These are phyloP conservation scores for Millerozyma miso DNA, from an alignment of 805 yeast genomes.

Conservation along the genomic window DNA sequence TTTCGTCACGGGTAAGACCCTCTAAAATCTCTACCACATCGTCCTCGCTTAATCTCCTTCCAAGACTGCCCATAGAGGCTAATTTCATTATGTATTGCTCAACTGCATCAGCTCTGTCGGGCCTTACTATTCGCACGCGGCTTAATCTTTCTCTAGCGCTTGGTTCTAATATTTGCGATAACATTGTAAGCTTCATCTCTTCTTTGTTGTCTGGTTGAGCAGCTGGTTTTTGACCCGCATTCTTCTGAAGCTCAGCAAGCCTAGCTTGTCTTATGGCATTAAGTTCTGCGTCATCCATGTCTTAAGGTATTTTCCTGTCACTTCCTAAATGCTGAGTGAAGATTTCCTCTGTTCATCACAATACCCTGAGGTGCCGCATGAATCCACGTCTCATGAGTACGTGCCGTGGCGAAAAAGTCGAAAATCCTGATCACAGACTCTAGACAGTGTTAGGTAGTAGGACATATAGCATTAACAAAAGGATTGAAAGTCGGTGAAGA, in stretches of 20 bases:
- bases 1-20: slow-evolving; percentile 72
- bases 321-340: too few relatives aligned
- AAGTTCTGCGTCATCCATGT: slow-evolving; percentile 83
- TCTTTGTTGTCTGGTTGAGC: slow-evolving; percentile 19
- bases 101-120: slow-evolving; percentile 86
- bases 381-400: background rate
- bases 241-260: slow-evolving; percentile 71
- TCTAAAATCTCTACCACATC: slow-evolving; percentile 82
- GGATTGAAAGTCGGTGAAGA: background rate
- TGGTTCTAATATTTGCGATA: slow-evolving; percentile 73
- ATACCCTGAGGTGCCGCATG: too few relatives aligned
- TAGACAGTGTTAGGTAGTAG: background rate
- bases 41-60: slow-evolving; percentile 69
- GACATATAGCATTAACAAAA: background rate
- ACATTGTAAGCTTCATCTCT: slow-evolving; percentile 37
- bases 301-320: too few relatives aligned
- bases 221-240: slow-evolving; percentile 29
- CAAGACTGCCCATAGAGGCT: slow-evolving; percentile 72
- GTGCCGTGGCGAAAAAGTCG: background rate
- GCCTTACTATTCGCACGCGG: slow-evolving; percentile 82
- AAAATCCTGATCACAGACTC: background rate
- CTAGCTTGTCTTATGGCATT: slow-evolving; percentile 93
- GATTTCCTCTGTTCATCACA: too few relatives aligned
- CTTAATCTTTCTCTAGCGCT: slow-evolving; percentile 84
- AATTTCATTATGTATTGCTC: slow-evolving; percentile 73